Evolutionary conservation across 148 eudicot genomes (phyloP).

Genomic region (Arbutus unedo): DNA sequence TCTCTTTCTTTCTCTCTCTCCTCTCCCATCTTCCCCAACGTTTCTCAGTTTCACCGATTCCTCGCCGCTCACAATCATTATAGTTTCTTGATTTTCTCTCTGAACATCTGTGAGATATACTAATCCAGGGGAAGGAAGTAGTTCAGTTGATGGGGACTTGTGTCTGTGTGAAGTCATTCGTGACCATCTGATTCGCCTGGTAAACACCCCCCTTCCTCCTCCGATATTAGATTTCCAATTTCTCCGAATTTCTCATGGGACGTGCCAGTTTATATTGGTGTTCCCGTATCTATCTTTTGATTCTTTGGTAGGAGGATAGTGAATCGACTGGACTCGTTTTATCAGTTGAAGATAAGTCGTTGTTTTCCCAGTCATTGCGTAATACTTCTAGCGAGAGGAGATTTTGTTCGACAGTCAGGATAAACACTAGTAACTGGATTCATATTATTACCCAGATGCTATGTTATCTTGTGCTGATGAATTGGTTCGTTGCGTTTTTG

Average conservation of each 20-base stretch:
- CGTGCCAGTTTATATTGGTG: background rate
- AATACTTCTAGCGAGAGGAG: background rate
- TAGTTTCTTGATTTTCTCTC: background rate
- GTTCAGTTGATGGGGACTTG: constrained; percentile 10
- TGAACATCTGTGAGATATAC: background rate
- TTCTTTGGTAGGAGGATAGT: constrained; percentile 7
- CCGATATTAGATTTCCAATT: background rate
- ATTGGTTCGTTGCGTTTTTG: background rate
- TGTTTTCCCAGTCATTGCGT: background rate
- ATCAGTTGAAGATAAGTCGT: background rate
- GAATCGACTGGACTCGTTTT: background rate
- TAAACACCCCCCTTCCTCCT: background rate
- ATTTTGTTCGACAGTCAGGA: background rate
- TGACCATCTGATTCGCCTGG: constrained; percentile 19
- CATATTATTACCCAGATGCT: background rate
- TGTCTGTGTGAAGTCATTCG: background rate
- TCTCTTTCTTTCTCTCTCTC: background rate
- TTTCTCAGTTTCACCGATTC: background rate
- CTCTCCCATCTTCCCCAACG: background rate
- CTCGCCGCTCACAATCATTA: background rate
- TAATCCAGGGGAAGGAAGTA: background rate
- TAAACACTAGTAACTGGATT: constrained; percentile 6
- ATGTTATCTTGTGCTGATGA: background rate
- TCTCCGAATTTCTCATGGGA: background rate
- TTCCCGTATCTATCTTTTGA: background rate